These are phyloP conservation scores for Nematodospora valgi DNA, from an alignment of 805 yeast genomes.

Conservation along the genomic window DNA sequence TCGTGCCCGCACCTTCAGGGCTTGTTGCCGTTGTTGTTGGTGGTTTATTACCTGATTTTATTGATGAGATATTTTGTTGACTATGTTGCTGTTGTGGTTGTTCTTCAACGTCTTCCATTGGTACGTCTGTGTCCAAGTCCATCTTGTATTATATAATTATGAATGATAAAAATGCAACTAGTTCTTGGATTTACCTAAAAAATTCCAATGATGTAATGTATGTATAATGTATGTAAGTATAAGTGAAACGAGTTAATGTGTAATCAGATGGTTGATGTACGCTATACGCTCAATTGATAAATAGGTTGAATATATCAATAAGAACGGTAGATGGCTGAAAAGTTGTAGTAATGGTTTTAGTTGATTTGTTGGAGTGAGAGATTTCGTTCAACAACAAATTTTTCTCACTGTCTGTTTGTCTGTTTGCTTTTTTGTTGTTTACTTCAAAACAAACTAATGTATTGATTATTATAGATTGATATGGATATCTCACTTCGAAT, in stretches of 20 bases:
- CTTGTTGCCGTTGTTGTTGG: slow-evolving; percentile 9
- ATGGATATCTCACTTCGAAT: no score
- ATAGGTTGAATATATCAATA: no score
- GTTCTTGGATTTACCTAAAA: neutral
- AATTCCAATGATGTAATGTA: slow-evolving; percentile 1
- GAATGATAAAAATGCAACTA: no score
- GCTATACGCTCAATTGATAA: no score
- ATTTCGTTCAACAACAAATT: no score
- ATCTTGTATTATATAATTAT: no score
- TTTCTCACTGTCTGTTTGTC: no score
- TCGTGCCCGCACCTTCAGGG: slow-evolving; percentile 10
- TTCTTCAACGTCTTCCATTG: slow-evolving; percentile 75
- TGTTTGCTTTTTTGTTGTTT: no score
- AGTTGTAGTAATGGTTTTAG: no score
- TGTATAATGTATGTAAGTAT: neutral
- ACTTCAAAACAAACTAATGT: neutral
- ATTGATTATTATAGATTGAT: neutral
- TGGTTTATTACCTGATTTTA: slow-evolving; percentile 1
- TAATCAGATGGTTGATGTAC: no score
- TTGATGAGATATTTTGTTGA: slow-evolving; percentile 1
- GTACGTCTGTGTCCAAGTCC: slow-evolving; percentile 80
- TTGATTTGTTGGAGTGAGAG: no score
- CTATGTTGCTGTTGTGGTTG: slow-evolving; percentile 29
- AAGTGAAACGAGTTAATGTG: neutral
- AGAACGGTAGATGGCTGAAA: no score